A percentile compares a stretch with the other conserved stretches of the same genome.
Evolutionary conservation across 805 yeast species (phyloP).

Genomic region (Schizosaccharomyces osmophilus): DNA sequence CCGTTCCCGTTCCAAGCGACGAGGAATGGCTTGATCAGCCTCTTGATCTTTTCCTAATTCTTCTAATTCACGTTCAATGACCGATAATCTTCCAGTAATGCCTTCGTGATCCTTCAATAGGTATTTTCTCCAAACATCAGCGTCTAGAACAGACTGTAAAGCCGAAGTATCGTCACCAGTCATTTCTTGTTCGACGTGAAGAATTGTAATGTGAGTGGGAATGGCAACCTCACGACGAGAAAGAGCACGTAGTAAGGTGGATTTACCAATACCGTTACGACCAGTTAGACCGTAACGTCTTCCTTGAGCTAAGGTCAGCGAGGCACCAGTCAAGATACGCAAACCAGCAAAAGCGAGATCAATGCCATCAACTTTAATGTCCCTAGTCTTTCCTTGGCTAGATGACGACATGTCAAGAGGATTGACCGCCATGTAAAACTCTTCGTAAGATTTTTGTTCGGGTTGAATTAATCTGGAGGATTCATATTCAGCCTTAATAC

Average conservation of each 20-base stretch:
- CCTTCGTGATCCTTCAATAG: conserved; percentile 45
- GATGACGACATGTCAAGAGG: conserved; percentile 73
- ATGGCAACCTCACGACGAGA: conserved; percentile 82
- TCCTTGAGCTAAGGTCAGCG: conserved; percentile 59
- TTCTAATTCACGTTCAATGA: conserved; percentile 45
- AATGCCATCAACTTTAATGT: conserved; percentile 74
- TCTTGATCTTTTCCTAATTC: conserved; percentile 18
- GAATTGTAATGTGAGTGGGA: conserved; percentile 83
- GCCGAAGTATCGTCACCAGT: conserved; percentile 82
- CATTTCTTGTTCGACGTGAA: conserved; percentile 94
- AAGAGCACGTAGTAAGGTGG: conserved; percentile 72
- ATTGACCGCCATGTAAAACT: conserved; percentile 81
- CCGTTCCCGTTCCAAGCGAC: conserved; percentile 68
- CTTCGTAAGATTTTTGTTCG: conserved; percentile 57
- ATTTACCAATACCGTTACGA: conserved; percentile 98
- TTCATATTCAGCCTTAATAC: conserved; percentile 51
- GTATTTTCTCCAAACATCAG: conserved; percentile 96
- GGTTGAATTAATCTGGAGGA: conserved; percentile 60
- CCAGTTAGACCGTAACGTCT: conserved; percentile 94
- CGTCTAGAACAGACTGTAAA: conserved; percentile 86
- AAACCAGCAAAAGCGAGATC: conserved; percentile 87
- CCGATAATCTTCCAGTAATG: conserved; percentile 41
- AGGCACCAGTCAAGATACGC: conserved; percentile 71
- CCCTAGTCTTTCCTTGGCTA: conserved; percentile 48
- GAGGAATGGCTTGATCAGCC: conserved; percentile 47